Conservation (phyloP, 148 eudicot genomes). For the Cornus suecica region DNA sequence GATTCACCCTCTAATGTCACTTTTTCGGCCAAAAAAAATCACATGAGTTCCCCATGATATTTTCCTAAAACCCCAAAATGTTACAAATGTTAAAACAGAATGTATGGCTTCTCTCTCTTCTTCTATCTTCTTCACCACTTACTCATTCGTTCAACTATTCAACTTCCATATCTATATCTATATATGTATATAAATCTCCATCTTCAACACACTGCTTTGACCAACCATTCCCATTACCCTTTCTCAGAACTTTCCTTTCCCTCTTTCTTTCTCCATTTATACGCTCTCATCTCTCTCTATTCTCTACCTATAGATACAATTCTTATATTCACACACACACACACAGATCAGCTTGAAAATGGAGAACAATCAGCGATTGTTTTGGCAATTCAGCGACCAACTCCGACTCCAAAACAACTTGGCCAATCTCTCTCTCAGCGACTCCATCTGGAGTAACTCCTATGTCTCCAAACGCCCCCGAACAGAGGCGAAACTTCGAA, state of each 20-base stretch:
- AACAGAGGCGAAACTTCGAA: slow-evolving; percentile 70
- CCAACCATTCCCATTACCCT: slow-evolving; percentile 34
- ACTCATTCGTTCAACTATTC: slow-evolving; percentile 4
- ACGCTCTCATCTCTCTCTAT: neutral
- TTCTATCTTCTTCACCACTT: slow-evolving; percentile 14
- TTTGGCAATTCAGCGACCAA: no score
- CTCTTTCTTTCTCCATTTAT: slow-evolving; percentile 7
- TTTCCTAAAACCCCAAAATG: no score
- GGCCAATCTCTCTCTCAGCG: no score
- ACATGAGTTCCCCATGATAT: no score
- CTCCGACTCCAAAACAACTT: no score
- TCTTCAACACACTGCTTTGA: slow-evolving; percentile 35
- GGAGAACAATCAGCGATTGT: slow-evolving; percentile 71
- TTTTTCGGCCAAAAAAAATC: no score
- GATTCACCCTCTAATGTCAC: no score
- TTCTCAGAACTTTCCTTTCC: slow-evolving; percentile 58
- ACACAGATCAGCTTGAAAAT: slow-evolving; percentile 6
- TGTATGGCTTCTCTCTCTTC: no score
- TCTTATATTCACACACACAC: slow-evolving; percentile 10
- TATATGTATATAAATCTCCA: no score
- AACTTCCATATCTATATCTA: no score
- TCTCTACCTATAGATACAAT: neutral
- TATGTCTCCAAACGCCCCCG: slow-evolving; percentile 46
- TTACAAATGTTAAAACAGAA: no score
- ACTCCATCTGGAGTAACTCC: slow-evolving; percentile 83